Conservation (phyloP, 1,139 yeast genomes). For the Yamadazyma aaseri region DNA sequence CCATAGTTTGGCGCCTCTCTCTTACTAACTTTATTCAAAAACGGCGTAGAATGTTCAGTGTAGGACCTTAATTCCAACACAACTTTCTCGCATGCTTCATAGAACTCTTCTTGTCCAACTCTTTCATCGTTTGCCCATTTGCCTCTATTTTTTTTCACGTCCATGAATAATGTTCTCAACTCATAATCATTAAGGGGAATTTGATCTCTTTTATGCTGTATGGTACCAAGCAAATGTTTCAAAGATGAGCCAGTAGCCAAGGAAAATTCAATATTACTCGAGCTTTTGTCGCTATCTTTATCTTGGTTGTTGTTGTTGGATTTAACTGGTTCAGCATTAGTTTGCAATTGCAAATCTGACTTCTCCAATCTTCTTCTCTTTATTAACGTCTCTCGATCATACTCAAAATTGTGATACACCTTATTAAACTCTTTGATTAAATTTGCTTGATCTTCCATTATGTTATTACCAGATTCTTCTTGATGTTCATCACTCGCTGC, state of each 20-base stretch:
- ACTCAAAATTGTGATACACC: slow-evolving; percentile 82
- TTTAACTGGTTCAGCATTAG: slow-evolving; percentile 5
- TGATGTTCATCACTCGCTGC: slow-evolving; percentile 7
- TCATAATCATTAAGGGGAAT: slow-evolving; percentile 81
- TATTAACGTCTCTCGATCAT: slow-evolving; percentile 73
- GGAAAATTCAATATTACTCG: slow-evolving; percentile 38
- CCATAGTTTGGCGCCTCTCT: slow-evolving; percentile 98
- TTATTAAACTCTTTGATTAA: slow-evolving; percentile 47
- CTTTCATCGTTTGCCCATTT: slow-evolving; percentile 96
- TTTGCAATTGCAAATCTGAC: slow-evolving; percentile 69
- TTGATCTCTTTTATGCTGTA: slow-evolving; percentile 75
- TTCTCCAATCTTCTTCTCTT: slow-evolving; percentile 79
- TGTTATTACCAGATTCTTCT: slow-evolving; percentile 3
- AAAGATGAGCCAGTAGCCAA: slow-evolving; percentile 66
- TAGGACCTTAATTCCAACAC: slow-evolving; percentile 85
- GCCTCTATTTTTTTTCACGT: slow-evolving; percentile 90
- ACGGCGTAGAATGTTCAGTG: slow-evolving; percentile 96
- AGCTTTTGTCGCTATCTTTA: slow-evolving; percentile 13
- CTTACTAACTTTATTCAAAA: slow-evolving; percentile 89
- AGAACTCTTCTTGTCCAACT: slow-evolving; percentile 95
- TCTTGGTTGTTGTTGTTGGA: slow-evolving; percentile 6
- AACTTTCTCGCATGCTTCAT: slow-evolving; percentile 96
- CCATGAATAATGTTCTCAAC: slow-evolving; percentile 79
- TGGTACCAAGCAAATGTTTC: slow-evolving; percentile 74
- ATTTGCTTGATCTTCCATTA: slow-evolving; percentile 36